phyloP scores from a whole-genome alignment of 2,329 filamentous ascomycete species.

The Rhexocercosporidium sp. region DNA sequence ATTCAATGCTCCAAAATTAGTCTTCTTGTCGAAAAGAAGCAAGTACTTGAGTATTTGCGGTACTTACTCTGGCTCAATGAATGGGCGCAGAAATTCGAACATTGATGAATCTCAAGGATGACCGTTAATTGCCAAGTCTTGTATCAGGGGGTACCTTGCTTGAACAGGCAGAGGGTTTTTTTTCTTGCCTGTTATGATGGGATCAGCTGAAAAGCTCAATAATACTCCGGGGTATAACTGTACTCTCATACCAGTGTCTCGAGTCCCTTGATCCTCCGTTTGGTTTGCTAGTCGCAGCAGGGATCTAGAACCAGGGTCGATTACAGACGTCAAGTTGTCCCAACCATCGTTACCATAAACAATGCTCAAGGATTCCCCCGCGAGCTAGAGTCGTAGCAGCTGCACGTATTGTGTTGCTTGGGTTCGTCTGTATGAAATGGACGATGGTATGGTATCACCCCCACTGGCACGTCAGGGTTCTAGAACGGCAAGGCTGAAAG shows the following conservation, averaged over 20 bases:
- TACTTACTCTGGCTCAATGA: no score
- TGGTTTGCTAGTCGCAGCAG: not conserved
- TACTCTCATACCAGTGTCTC: not conserved
- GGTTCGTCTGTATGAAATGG: not conserved
- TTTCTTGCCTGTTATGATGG: no score
- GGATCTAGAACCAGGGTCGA: not conserved
- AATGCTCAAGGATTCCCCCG: not conserved
- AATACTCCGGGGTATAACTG: no score
- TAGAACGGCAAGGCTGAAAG: not conserved
- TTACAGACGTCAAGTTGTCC: not conserved
- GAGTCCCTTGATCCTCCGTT: not conserved
- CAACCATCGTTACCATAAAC: not conserved
- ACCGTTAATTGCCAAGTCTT: no score
- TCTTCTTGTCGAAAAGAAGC: no score
- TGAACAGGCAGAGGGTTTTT: no score
- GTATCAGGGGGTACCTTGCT: no score
- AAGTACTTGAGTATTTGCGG: no score
- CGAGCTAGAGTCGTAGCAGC: not conserved
- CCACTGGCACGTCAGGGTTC: not conserved
- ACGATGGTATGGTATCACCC: conserved; percentile 6
- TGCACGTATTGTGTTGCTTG: not conserved
- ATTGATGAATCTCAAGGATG: no score
- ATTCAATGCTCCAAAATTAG: no score
- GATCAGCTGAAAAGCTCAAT: no score
- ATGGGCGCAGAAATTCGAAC: no score